phyloP scores from a whole-genome alignment of 345 rosid genomes.

The Boechera retrofracta region DNA sequence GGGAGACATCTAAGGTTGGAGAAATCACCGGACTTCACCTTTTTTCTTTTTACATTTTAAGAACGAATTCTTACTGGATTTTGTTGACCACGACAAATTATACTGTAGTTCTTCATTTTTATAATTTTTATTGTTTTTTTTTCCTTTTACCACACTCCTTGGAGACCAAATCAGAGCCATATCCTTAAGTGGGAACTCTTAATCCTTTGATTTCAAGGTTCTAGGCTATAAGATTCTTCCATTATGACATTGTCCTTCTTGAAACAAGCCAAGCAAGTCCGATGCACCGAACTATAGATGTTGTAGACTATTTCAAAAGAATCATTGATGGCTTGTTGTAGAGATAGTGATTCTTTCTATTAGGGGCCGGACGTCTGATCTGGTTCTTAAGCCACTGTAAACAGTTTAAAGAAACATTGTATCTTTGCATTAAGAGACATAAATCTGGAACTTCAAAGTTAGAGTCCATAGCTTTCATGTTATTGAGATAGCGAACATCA shows the following conservation, averaged over 20 bases:
- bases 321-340: neutral
- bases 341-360: neutral
- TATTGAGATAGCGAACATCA: neutral
- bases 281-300: neutral
- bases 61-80: neutral
- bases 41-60: neutral
- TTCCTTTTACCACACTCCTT: too few species aligned
- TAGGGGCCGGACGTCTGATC: neutral
- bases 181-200: neutral
- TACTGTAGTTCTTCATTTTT: conserved; percentile 16
- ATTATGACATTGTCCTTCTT: conserved; percentile 3
- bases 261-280: conserved; percentile 4
- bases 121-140: neutral
- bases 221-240: neutral
- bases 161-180: too few species aligned
- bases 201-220: conserved; percentile 9
- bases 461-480: neutral
- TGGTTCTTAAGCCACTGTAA: neutral
- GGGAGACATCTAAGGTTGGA: conserved; percentile 41
- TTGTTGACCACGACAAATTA: conserved; percentile 6
- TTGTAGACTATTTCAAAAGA: neutral
- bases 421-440: neutral
- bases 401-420: neutral
- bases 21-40: neutral
- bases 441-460: neutral